Percentiles rank a stretch among this genome's conserved stretches.
Evolutionary conservation across 768 basidiomycete species (phyloP).

Genomic region (Suillus sp.): DNA sequence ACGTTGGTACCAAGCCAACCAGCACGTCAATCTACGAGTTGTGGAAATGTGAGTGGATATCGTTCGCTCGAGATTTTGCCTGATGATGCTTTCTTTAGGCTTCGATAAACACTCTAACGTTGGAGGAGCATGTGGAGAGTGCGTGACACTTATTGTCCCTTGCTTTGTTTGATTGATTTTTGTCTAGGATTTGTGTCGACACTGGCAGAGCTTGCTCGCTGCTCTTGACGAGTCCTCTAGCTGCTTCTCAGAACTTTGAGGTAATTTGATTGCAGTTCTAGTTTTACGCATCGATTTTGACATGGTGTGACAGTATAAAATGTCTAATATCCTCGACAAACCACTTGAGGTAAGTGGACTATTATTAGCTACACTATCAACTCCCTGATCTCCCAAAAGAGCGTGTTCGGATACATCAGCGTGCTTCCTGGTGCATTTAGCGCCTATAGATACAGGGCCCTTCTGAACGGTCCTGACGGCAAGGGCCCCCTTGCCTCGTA

Average conservation of each 20-base stretch:
- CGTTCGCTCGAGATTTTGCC: not conserved
- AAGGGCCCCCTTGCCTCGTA: constrained; percentile 90
- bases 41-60: constrained; percentile 72
- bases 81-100: constrained; percentile 31
- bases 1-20: constrained; percentile 95
- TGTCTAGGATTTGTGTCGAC: constrained; percentile 75
- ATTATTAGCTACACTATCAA: constrained; percentile 7
- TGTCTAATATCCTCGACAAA: constrained; percentile 96
- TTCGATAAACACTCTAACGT: constrained; percentile 85
- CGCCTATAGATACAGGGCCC: constrained; percentile 86
- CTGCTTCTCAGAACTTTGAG: constrained; percentile 96
- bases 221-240: constrained; percentile 72
- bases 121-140: constrained; percentile 97
- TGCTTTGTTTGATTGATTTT: constrained; percentile 6
- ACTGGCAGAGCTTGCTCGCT: constrained; percentile 72
- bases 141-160: constrained; percentile 22
- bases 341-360: constrained; percentile 71
- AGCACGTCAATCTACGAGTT: constrained; percentile 94
- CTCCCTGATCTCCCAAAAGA: constrained; percentile 37
- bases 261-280: constrained; percentile 31
- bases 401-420: constrained; percentile 84
- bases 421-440: constrained; percentile 93
- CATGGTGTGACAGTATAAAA: constrained; percentile 67
- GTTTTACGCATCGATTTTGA: constrained; percentile 9
- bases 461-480: constrained; percentile 84